These are phyloP conservation scores for Colletotrichum sojae DNA, from an alignment of 2,329 filamentous ascomycete species.

Conservation along the genomic window DNA sequence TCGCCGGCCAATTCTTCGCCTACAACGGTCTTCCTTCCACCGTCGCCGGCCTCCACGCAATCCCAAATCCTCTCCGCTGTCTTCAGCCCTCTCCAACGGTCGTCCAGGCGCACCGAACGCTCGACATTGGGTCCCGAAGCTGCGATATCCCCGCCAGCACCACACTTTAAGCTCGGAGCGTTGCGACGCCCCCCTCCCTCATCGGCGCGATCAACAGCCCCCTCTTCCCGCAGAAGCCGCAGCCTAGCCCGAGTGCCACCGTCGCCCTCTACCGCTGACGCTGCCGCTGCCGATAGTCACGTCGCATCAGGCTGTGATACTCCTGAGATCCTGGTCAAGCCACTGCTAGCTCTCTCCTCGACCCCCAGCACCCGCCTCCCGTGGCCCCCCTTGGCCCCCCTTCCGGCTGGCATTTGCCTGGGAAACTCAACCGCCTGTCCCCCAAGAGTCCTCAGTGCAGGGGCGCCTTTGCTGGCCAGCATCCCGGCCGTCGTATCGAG, in stretches of 20 bases:
- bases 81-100: no score
- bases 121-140: neutral
- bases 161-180: conserved; percentile 34
- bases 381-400: neutral
- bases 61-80: neutral
- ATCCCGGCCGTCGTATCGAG: neutral
- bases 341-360: conserved; percentile 3
- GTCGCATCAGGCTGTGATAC: conserved; percentile 14
- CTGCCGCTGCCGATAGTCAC: conserved; percentile 9
- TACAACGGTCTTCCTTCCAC: conserved; percentile 24
- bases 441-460: neutral
- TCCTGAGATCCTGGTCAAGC: conserved; percentile 3
- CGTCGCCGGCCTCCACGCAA: neutral
- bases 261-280: neutral
- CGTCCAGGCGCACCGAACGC: neutral
- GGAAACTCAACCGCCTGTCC: conserved; percentile 15
- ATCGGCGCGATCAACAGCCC: conserved; percentile 17
- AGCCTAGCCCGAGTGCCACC: conserved; percentile 7
- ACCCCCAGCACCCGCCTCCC: neutral
- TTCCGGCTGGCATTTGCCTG: conserved; percentile 11
- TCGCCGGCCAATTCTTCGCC: neutral
- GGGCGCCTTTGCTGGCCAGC: conserved; percentile 3
- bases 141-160: conserved; percentile 31
- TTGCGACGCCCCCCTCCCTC: conserved; percentile 34
- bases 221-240: conserved; percentile 15